phyloP scores from a whole-genome alignment of 2,329 filamentous ascomycete genomes.

The Arthrinium puccinioides region DNA sequence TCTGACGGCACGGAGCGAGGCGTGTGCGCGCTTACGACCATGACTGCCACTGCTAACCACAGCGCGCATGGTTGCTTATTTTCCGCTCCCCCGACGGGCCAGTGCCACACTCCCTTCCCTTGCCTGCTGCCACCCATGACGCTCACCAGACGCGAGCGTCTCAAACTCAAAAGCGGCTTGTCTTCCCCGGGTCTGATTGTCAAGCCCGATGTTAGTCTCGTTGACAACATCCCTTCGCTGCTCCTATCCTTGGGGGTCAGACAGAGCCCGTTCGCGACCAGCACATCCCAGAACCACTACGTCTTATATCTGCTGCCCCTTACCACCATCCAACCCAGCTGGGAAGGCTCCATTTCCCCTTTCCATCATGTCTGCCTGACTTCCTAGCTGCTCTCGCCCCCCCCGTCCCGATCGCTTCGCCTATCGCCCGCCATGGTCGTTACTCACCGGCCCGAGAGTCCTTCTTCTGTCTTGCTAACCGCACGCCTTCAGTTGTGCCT shows the following conservation, averaged over 20 bases:
- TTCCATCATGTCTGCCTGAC: slow-evolving; percentile 1
- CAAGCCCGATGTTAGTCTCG: too few species aligned
- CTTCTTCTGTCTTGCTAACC: slow-evolving; percentile 25
- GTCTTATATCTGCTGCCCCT: too few species aligned
- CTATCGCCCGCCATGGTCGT: slow-evolving; percentile 6
- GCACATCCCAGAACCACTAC: too few species aligned
- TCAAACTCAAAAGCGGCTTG: slow-evolving; percentile 3
- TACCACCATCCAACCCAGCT: background rate
- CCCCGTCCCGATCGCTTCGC: background rate
- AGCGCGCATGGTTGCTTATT: too few species aligned
- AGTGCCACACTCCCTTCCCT: too few species aligned
- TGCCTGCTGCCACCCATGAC: slow-evolving; percentile 3
- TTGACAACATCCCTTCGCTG: too few species aligned
- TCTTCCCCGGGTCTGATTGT: too few species aligned
- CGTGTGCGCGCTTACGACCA: slow-evolving; percentile 5
- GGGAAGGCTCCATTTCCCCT: background rate
- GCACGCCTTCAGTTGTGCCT: slow-evolving; percentile 53
- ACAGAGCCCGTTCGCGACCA: too few species aligned
- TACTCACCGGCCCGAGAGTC: slow-evolving; percentile 4
- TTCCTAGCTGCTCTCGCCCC: background rate
- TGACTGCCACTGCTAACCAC: too few species aligned
- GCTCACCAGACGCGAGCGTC: slow-evolving; percentile 3
- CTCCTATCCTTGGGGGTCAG: too few species aligned
- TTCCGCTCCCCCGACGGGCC: too few species aligned
- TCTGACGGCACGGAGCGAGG: slow-evolving; percentile 8